These are phyloP conservation scores for Deuterostichococcus epilithicus DNA, from an alignment of 139 green algal genomes.

Conservation along the genomic window DNA sequence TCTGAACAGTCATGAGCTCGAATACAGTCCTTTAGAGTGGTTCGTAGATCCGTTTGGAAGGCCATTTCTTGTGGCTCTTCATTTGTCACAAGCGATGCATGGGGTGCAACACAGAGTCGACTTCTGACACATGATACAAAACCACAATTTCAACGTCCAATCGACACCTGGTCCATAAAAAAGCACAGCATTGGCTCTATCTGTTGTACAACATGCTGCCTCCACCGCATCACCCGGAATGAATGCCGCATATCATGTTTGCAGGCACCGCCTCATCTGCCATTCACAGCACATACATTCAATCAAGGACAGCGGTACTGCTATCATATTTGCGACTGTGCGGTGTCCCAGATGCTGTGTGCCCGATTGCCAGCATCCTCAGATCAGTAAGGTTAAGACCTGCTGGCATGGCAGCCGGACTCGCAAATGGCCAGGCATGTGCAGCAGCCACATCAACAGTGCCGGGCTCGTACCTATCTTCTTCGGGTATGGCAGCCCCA, in stretches of 20 bases:
- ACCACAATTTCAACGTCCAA: no score
- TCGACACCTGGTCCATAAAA: no score
- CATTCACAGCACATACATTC: not conserved
- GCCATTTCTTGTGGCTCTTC: no score
- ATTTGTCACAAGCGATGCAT: no score
- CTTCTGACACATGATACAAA: no score
- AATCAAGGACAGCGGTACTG: not conserved
- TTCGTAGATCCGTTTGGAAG: no score
- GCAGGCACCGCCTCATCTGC: constrained; percentile 48
- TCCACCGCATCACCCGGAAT: not conserved
- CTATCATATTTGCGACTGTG: not conserved
- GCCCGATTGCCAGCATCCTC: not conserved
- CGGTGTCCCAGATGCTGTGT: not conserved
- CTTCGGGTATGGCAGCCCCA: constrained; percentile 62
- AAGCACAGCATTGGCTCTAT: no score
- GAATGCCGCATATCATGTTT: constrained; percentile 53
- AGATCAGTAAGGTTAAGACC: not conserved
- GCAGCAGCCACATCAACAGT: not conserved
- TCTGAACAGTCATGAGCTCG: no score
- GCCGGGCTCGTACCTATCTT: constrained; percentile 36
- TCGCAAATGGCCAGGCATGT: not conserved
- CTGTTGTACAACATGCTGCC: no score
- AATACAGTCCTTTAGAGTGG: no score
- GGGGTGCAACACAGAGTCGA: no score
- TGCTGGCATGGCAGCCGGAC: not conserved